Evolutionary conservation across 2,329 filamentous ascomycete species (phyloP), one percentile per base, ranked within the genome.

Genomic region (Alternaria gaisen): DNA sequence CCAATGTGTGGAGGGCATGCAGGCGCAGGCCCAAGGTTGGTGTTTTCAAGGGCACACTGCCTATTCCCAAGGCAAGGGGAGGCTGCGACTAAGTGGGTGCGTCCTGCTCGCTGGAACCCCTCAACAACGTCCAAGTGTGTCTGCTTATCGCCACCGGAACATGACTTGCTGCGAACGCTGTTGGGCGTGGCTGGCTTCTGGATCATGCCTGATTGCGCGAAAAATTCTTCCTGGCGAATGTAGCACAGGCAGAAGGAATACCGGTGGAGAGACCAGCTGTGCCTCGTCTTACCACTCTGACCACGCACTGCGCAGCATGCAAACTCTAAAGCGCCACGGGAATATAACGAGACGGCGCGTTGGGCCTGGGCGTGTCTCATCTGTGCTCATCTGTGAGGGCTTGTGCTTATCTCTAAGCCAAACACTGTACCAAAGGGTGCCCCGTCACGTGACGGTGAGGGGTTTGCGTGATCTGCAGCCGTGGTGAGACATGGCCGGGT

Each of bases 221-320:
- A 71, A 72, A 71, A 64, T 51, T 70, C 66, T 70, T 68, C 63
- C 63, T 71, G 56, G 68, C 57, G 53, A 53, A 55, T 48, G 60
- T 64, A 58, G 38, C 51, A 65, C 58, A 42, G 30, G 12, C 20
- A 42, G 56, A 52, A 67, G 50, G 53, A 60, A 56, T 42, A 47
- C 47, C 30, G 38, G 61, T 62, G 57, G 53, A 56, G 47, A 56
- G 56, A 55, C 60, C 58, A 57, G 52, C 60, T 53, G 64, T 66
- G 55, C 65, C 59, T 60, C 42, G 47, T 53, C 41, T 38, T 30
- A 48, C 26, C 50, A 53, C 53, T 36, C 26, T 61, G 56, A 47
- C 61, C 58, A 58, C 53, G 56, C 26, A 28, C 40, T 53, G 44
- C 34, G 47, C 57, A 58, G 47, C 55, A 53, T 48, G 36, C 36